Conservation (phyloP, 164 flowering plant genomes). For the Chimonanthus praecox region DNA sequence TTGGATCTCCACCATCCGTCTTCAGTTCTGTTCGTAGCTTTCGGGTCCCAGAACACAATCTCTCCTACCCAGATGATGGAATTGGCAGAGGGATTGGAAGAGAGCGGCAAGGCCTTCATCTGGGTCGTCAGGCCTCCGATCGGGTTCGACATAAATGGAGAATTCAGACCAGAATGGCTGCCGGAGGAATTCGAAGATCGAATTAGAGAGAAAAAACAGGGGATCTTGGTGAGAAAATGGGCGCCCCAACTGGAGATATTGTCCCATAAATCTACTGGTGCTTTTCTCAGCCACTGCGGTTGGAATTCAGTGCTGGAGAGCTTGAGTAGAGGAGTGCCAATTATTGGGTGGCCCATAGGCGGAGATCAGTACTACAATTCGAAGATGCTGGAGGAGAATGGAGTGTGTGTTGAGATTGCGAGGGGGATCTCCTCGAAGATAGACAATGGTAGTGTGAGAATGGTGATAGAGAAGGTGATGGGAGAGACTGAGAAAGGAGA, state of each 20-base stretch:
- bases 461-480: conserved; percentile 8
- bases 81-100: conserved; percentile 49
- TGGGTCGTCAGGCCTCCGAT: conserved; percentile 32
- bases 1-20: conserved; percentile 30
- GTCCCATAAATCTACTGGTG: conserved; percentile 13
- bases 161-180: conserved; percentile 23
- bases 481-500: conserved; percentile 10
- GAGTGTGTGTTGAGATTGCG: conserved; percentile 9
- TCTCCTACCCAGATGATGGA: conserved; percentile 43
- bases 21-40: conserved; percentile 50
- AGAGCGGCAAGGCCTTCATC: conserved; percentile 32
- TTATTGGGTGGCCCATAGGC: conserved; percentile 14
- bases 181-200: conserved; percentile 17
- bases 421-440: conserved; percentile 3
- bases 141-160: conserved; percentile 12
- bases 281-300: conserved; percentile 21
- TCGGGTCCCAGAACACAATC: conserved; percentile 55
- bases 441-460: not conserved
- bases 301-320: conserved; percentile 12
- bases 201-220: conserved; percentile 5
- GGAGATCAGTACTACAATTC: conserved; percentile 14
- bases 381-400: conserved; percentile 14
- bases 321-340: conserved; percentile 10
- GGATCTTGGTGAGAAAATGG: conserved; percentile 13
- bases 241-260: conserved; percentile 16